Base-by-base conservation (phyloP, 371 early-diverging fungal genomes). In the Entomophthora muscae region DNA sequence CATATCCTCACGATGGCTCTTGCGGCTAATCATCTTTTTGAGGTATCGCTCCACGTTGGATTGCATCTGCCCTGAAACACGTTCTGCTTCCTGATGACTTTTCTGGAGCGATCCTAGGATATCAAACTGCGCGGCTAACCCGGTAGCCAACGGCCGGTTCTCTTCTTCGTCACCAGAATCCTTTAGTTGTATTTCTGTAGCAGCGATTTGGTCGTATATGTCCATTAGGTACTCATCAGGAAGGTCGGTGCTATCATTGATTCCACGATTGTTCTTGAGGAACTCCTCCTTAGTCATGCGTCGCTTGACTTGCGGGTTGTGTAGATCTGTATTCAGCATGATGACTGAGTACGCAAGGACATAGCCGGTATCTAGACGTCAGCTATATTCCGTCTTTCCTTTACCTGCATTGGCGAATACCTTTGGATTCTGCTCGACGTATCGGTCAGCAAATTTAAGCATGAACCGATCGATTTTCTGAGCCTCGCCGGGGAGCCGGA, bases 381-480 rank as follows among this genome's bases (percentile, higher is more conserved):
- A 81, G 66, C 89, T 79, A 22, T 82, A 79, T 28, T 63, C 27
- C 0, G 83, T 79, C 12, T 73, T 75, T 30, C 77, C 72, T 32
- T 78, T 82, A 71, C 55, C 61, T 0, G 91, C 90, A 68, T 86
- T 89, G 55, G 86, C 78, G 73, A 86, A 88, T 0, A 73, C 68
- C 1, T 64, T 71, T 0, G 88, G 85, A 68, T 94, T 94, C 56
- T 83, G 82, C 65, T 85, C 82, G 10, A 88, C 74, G 69, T 89
- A 99, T 28, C 91, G 79, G 70, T 93, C 91, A 31, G 95, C 95
- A 80, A 97, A 99, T 70, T 93, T 95, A 3, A 89, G 79, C 89
- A 99, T 93, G 65, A 95, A 92, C 28, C 99, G 79, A 72, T 99
- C 97, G 70, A 99, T 98, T 72, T 95, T 91, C 73, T 97, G 97